Evolutionary conservation across 2,329 filamentous ascomycete species (phyloP).

Genomic region (Albifimbria verrucaria): DNA sequence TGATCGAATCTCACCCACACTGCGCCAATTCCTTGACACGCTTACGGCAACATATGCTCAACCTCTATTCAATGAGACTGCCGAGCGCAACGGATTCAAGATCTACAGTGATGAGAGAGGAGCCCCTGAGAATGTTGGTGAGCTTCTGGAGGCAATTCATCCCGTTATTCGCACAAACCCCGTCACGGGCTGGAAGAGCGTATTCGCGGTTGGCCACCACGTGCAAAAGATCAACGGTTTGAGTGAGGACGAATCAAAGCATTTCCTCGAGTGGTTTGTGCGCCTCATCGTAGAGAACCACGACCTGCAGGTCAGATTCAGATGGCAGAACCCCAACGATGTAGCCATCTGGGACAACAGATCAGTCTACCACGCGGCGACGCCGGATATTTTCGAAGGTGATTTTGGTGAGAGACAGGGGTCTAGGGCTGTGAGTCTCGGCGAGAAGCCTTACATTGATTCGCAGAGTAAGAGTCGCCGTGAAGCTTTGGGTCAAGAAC

Average conservation of each 20-base stretch:
- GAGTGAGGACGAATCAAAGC: conserved; percentile 46
- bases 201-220: conserved; percentile 45
- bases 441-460: conserved; percentile 37
- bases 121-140: conserved; percentile 51
- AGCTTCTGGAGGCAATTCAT: conserved; percentile 42
- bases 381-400: conserved; percentile 48
- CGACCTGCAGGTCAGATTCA: conserved; percentile 50
- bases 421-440: conserved; percentile 30
- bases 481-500: conserved; percentile 22
- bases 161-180: conserved; percentile 56
- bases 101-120: conserved; percentile 40
- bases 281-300: conserved; percentile 47
- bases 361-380: conserved; percentile 47
- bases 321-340: conserved; percentile 43
- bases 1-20: conserved; percentile 44
- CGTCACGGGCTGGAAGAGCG: conserved; percentile 51
- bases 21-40: conserved; percentile 38
- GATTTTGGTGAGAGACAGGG: conserved; percentile 16
- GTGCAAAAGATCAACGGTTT: conserved; percentile 50
- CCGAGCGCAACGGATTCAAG: conserved; percentile 37
- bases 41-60: conserved; percentile 41
- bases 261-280: conserved; percentile 41
- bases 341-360: conserved; percentile 63
- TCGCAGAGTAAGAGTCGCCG: conserved; percentile 25
- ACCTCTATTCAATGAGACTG: conserved; percentile 43